Conservation (phyloP, 2,329 filamentous ascomycete genomes). For the Penicillium sp. region DNA sequence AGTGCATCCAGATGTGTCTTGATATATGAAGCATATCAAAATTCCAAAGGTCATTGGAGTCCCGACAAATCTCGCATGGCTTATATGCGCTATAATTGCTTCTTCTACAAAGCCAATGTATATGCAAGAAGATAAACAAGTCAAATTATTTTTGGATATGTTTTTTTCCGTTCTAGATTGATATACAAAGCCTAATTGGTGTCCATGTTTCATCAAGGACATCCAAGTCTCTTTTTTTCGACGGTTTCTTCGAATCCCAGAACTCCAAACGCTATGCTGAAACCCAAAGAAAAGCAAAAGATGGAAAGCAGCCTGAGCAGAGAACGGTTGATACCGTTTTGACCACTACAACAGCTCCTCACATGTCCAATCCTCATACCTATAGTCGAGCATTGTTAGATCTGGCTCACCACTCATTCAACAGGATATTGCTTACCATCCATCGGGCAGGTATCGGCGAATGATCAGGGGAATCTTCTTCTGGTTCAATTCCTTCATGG, state of each 20-base stretch:
- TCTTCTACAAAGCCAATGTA: background rate
- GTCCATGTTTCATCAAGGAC: constrained; percentile 15
- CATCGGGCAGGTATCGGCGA: constrained; percentile 91
- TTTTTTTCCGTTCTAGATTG: constrained; percentile 20
- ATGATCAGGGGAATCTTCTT: constrained; percentile 99
- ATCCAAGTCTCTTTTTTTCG: constrained; percentile 17
- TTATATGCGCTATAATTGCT: background rate
- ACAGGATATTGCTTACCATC: constrained; percentile 66
- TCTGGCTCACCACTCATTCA: constrained; percentile 3
- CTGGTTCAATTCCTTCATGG: constrained; percentile 93
- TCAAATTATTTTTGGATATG: constrained; percentile 17
- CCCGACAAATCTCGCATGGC: background rate
- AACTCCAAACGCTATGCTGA: constrained; percentile 45
- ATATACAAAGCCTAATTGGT: constrained; percentile 19
- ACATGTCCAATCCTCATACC: constrained; percentile 99
- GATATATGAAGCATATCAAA: background rate
- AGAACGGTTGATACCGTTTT: constrained; percentile 11
- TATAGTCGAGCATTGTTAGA: constrained; percentile 35
- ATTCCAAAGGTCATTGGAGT: background rate
- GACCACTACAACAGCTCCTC: constrained; percentile 72
- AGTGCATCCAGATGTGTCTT: background rate
- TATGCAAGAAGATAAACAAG: constrained; percentile 8
- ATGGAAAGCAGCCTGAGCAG: constrained; percentile 18
- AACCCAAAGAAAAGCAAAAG: constrained; percentile 23
- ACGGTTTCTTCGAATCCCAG: constrained; percentile 28